Percentiles rank a stretch among this genome's conserved stretches.
phyloP scores from a whole-genome alignment of 1,284 basidiomycete species.

The Gymnopus androsaceus region DNA sequence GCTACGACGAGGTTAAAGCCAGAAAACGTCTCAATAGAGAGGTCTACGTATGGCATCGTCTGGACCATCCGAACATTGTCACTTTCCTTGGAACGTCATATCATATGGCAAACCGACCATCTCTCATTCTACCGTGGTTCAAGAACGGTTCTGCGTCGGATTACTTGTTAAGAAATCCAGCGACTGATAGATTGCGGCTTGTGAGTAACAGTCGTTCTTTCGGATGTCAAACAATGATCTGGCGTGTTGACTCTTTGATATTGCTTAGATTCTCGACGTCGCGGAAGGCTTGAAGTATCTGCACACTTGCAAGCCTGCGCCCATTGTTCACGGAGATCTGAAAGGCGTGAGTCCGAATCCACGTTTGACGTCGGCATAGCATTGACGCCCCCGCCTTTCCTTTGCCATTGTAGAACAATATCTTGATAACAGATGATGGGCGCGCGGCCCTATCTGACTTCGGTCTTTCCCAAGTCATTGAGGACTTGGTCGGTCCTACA shows the following conservation, averaged over 20 bases:
- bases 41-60: slow-evolving; percentile 17
- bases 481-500: slow-evolving; percentile 27
- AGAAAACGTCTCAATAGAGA: slow-evolving; percentile 18
- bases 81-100: slow-evolving; percentile 33
- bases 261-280: slow-evolving; percentile 37
- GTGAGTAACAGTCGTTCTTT: slow-evolving; percentile 25
- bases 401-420: slow-evolving; percentile 31
- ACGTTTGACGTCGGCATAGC: too few species aligned
- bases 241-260: neutral
- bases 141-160: slow-evolving; percentile 37
- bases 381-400: neutral
- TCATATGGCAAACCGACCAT: slow-evolving; percentile 36
- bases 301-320: slow-evolving; percentile 35
- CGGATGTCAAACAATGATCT: neutral
- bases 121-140: slow-evolving; percentile 40
- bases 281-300: slow-evolving; percentile 43
- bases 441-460: slow-evolving; percentile 34
- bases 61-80: slow-evolving; percentile 16
- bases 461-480: slow-evolving; percentile 34
- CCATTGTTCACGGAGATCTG: slow-evolving; percentile 47
- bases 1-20: slow-evolving; percentile 16
- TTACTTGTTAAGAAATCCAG: slow-evolving; percentile 35
- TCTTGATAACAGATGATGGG: slow-evolving; percentile 35
- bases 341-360: slow-evolving; percentile 38
- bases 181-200: slow-evolving; percentile 33